These are phyloP conservation scores for Ceratobasidium sp. DNA, from an alignment of 1,284 basidiomycete genomes.

Conservation along the genomic window DNA sequence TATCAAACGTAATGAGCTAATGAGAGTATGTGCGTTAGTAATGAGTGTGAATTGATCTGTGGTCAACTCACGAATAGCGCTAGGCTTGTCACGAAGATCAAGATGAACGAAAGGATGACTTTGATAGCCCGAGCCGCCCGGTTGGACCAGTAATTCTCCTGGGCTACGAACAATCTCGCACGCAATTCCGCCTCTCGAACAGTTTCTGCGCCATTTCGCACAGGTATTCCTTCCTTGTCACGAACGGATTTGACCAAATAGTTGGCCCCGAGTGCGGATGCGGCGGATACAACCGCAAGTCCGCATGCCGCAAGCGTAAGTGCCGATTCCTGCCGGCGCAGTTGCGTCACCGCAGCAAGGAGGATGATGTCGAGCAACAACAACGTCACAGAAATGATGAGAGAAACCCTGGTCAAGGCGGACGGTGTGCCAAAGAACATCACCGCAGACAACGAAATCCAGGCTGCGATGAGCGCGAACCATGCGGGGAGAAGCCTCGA, in stretches of 20 bases:
- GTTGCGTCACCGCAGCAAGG: constrained; percentile 29
- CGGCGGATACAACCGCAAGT: constrained; percentile 29
- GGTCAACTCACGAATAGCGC: constrained; percentile 32
- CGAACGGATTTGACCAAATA: constrained; percentile 36
- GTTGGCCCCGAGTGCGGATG: constrained; percentile 36
- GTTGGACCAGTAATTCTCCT: constrained; percentile 40
- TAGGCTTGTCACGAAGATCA: constrained; percentile 25
- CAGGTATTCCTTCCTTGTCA: constrained; percentile 29
- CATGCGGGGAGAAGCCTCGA: constrained; percentile 41
- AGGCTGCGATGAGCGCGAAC: constrained; percentile 39
- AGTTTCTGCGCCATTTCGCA: constrained; percentile 30
- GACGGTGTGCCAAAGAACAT: constrained; percentile 42
- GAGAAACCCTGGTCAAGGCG: constrained; percentile 36
- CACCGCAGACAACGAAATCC: constrained; percentile 37
- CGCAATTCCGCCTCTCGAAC: constrained; percentile 36
- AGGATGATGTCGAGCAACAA: constrained; percentile 39
- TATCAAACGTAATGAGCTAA: constrained; percentile 42
- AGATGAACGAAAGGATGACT: constrained; percentile 32
- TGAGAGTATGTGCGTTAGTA: neutral
- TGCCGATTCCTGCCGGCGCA: constrained; percentile 41
- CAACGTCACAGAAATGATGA: constrained; percentile 34
- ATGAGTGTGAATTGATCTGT: neutral
- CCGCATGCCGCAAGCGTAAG: constrained; percentile 39
- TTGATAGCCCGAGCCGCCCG: constrained; percentile 36
- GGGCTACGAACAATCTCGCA: constrained; percentile 28